phyloP scores from a whole-genome alignment of 441 rosid species.

The Manihot esculenta region DNA sequence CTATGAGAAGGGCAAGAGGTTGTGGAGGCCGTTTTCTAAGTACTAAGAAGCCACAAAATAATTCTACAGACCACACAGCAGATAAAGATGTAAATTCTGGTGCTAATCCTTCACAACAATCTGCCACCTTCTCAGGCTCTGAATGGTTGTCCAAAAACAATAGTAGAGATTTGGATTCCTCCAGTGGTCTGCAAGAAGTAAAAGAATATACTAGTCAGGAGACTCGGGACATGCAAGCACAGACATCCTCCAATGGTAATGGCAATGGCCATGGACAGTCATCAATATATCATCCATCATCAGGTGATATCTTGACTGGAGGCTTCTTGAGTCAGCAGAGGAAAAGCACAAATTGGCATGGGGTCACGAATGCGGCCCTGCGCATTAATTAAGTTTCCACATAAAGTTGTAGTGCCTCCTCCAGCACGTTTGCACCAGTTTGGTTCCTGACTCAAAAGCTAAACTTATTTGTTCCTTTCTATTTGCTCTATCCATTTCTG shows the following conservation, averaged over 20 bases:
- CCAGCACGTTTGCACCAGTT: slow-evolving; percentile 25
- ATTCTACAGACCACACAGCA: slow-evolving; percentile 24
- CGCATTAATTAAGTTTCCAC: slow-evolving; percentile 26
- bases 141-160: no score
- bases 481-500: not conserved
- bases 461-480: no score
- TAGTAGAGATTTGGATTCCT: no score
- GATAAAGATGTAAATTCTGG: slow-evolving; percentile 29
- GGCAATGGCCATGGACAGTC: slow-evolving; percentile 23
- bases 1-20: slow-evolving; percentile 86
- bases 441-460: not conserved
- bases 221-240: slow-evolving; percentile 13
- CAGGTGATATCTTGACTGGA: slow-evolving; percentile 20
- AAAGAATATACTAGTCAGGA: slow-evolving; percentile 18
- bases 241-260: slow-evolving; percentile 23
- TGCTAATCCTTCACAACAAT: slow-evolving; percentile 25
- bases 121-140: slow-evolving; percentile 27
- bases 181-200: slow-evolving; percentile 26
- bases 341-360: slow-evolving; percentile 30
- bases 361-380: slow-evolving; percentile 24
- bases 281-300: slow-evolving; percentile 22
- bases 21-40: slow-evolving; percentile 84
- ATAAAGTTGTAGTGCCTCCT: slow-evolving; percentile 12
- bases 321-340: slow-evolving; percentile 33
- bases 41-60: slow-evolving; percentile 38